Conservation (phyloP, 2,329 filamentous ascomycete species). For the Fonsecaea nubica region DNA sequence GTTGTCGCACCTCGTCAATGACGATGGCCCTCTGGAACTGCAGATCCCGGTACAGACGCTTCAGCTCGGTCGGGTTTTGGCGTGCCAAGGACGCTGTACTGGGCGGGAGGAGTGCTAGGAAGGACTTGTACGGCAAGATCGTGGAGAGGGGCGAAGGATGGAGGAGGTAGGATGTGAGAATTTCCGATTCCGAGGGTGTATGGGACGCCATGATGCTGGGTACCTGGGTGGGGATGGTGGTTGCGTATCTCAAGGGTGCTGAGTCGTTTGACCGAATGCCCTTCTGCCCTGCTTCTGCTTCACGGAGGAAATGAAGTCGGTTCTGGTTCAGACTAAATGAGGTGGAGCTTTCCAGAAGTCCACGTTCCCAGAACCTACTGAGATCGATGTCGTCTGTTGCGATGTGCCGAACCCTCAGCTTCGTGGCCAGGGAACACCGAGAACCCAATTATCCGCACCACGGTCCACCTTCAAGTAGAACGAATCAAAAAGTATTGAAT, state of each 20-base stretch:
- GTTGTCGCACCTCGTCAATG: constrained; percentile 70
- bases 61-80: constrained; percentile 70
- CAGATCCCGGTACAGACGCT: constrained; percentile 77
- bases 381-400: too few relatives aligned
- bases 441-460: too few relatives aligned
- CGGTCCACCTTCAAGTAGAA: too few relatives aligned
- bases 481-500: too few relatives aligned
- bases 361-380: too few relatives aligned
- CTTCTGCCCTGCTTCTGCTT: too few relatives aligned
- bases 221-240: neutral
- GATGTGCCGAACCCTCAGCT: too few relatives aligned
- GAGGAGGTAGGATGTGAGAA: constrained; percentile 79
- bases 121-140: constrained; percentile 75
- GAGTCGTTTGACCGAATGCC: too few relatives aligned
- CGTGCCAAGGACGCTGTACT: constrained; percentile 53
- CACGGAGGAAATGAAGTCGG: too few relatives aligned
- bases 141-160: constrained; percentile 75
- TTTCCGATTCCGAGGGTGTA: constrained; percentile 75
- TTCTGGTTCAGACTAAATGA: too few relatives aligned
- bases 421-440: too few relatives aligned
- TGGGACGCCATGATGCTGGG: constrained; percentile 14
- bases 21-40: constrained; percentile 74
- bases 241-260: neutral
- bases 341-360: too few relatives aligned
- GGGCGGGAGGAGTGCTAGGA: constrained; percentile 71